These are phyloP conservation scores for Moesziomyces sp. DNA, from an alignment of 1,284 basidiomycete genomes.

Conservation along the genomic window DNA sequence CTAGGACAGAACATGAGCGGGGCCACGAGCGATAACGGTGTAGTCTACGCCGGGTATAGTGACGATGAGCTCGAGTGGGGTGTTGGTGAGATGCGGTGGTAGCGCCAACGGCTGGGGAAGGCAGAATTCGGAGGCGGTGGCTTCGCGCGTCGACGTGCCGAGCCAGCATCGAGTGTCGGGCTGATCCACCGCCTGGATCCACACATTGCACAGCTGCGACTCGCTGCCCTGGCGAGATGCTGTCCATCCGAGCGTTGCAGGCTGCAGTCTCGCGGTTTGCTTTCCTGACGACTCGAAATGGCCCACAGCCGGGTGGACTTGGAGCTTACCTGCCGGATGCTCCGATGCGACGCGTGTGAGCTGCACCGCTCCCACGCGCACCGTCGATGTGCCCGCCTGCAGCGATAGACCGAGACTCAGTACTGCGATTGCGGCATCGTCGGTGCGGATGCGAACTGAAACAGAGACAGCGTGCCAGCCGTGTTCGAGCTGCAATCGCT, in stretches of 20 bases:
- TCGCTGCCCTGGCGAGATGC: not conserved
- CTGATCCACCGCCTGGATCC: conserved; percentile 14
- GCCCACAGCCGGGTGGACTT: conserved; percentile 6
- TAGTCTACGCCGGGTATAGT: conserved; percentile 9
- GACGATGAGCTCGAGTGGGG: conserved; percentile 16
- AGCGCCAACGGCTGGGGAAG: conserved; percentile 10
- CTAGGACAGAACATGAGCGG: not conserved
- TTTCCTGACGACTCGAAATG: not conserved
- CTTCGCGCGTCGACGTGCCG: conserved; percentile 42
- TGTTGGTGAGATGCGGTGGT: not conserved
- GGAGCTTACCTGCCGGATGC: not conserved
- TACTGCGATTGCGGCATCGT: not conserved
- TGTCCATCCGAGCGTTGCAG: conserved; percentile 11
- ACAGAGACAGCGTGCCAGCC: conserved; percentile 10
- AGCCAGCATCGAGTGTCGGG: conserved; percentile 23
- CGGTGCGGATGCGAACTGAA: not conserved
- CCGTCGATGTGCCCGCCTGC: not conserved
- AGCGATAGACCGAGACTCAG: conserved; percentile 16
- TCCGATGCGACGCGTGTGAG: not conserved
- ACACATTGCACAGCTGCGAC: conserved; percentile 22
- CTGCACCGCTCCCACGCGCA: conserved; percentile 28
- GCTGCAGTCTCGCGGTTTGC: not conserved
- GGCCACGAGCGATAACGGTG: conserved; percentile 1
- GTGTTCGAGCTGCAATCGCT: not conserved
- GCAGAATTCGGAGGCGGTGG: conserved; percentile 26